Percentiles rank a stretch among this genome's conserved stretches.
phyloP scores from a whole-genome alignment of 495 filamentous ascomycete genomes.

The Parachaetomium inaequale region DNA sequence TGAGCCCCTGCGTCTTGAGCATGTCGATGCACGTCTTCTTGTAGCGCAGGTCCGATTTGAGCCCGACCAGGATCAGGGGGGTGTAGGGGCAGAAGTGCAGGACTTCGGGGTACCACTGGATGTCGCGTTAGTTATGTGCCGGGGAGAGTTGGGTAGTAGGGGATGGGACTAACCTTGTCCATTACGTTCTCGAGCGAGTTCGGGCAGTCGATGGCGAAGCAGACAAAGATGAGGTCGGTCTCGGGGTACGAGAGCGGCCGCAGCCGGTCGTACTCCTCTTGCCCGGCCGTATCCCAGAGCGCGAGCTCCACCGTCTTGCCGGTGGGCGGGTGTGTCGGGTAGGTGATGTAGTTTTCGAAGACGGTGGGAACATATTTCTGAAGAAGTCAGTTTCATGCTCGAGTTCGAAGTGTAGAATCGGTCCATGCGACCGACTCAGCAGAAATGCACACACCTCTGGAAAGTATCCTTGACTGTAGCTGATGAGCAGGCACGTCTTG shows the following conservation, averaged over 20 bases:
- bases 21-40: conserved; percentile 97
- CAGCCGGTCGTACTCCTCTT: conserved; percentile 97
- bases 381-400: background rate
- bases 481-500: conserved; percentile 97
- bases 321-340: conserved; percentile 77
- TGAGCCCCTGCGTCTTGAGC: conserved; percentile 94
- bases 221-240: conserved; percentile 96
- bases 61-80: conserved; percentile 87
- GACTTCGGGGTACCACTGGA: conserved; percentile 97
- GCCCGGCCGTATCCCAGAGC: conserved; percentile 97
- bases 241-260: conserved; percentile 95
- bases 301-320: conserved; percentile 95
- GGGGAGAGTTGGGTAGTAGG: background rate
- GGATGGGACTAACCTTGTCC: conserved; percentile 71
- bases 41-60: conserved; percentile 92
- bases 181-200: conserved; percentile 97
- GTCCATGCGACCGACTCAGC: background rate
- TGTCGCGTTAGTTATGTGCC: conserved; percentile 2
- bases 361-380: conserved; percentile 99
- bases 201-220: conserved; percentile 98
- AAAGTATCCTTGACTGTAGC: conserved; percentile 96
- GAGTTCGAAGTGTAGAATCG: background rate
- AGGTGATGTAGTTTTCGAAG: conserved; percentile 99
- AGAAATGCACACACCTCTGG: conserved; percentile 68
- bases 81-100: conserved; percentile 98